Evolutionary conservation across 169 alveolate genomes (phyloP).

Genomic region (Cardiosporidium cionae): DNA sequence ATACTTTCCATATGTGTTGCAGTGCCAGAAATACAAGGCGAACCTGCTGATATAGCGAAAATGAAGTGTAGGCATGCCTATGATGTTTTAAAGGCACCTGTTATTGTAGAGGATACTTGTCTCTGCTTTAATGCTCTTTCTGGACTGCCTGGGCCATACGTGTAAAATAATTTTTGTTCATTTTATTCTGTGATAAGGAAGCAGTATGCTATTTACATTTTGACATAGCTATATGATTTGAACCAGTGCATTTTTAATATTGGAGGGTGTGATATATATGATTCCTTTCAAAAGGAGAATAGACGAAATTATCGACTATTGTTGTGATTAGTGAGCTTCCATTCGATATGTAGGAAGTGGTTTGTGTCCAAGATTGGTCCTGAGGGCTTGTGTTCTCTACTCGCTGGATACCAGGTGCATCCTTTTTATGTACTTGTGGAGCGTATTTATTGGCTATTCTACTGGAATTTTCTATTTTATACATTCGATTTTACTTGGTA

Average conservation of each 20-base stretch:
- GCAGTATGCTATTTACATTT: not conserved
- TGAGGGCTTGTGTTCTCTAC: conserved; percentile 74
- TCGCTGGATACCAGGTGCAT: conserved; percentile 38
- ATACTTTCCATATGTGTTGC: not conserved
- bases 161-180: conserved; percentile 47
- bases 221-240: not conserved
- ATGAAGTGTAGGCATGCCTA: conserved; percentile 58
- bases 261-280: too few species aligned
- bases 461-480: too few species aligned
- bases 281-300: not conserved
- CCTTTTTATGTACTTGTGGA: too few species aligned
- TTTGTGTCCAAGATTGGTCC: conserved; percentile 70
- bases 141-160: conserved; percentile 90
- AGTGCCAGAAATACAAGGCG: conserved; percentile 62
- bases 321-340: not conserved
- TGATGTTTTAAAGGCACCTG: conserved; percentile 42
- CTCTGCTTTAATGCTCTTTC: conserved; percentile 78
- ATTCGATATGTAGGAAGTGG: conserved; percentile 60
- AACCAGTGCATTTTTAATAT: too few species aligned
- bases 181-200: not conserved
- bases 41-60: conserved; percentile 49
- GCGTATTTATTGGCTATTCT: too few species aligned
- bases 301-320: not conserved
- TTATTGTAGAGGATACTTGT: conserved; percentile 81
- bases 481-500: too few species aligned